These are phyloP conservation scores for Saposhnikovia divaricata DNA, from an alignment of 129 eudicot species.

Conservation along the genomic window DNA sequence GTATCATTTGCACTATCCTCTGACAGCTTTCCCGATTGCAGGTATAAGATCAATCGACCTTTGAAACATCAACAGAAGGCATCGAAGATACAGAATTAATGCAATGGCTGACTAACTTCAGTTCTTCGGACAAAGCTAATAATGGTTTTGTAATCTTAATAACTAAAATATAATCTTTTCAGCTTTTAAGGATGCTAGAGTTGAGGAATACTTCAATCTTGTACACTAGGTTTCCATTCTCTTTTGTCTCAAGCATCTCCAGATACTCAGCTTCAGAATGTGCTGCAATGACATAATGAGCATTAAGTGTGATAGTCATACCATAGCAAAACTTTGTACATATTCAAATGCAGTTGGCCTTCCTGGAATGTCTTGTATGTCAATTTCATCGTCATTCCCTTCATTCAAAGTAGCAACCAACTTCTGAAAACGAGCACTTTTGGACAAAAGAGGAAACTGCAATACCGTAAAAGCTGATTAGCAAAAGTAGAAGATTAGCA, in stretches of 20 bases:
- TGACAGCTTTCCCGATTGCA: constrained; percentile 61
- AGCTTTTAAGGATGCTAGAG: constrained; percentile 74
- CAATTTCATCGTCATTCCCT: too few relatives aligned
- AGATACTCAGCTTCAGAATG: constrained; percentile 93
- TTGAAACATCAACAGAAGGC: constrained; percentile 65
- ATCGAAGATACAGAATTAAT: constrained; percentile 64
- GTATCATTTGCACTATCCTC: constrained; percentile 55
- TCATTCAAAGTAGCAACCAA: too few relatives aligned
- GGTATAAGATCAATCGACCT: constrained; percentile 82
- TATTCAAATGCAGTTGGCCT: too few relatives aligned
- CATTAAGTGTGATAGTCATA: too few relatives aligned
- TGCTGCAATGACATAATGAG: constrained; percentile 58
- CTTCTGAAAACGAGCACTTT: too few relatives aligned
- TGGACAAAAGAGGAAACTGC: too few relatives aligned
- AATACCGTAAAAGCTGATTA: too few relatives aligned
- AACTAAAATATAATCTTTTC: constrained; percentile 94
- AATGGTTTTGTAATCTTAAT: constrained; percentile 54
- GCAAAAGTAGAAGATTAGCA: too few relatives aligned
- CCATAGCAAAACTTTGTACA: too few relatives aligned
- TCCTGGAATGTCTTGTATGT: too few relatives aligned
- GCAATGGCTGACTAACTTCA: constrained; percentile 62
- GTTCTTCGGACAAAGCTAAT: constrained; percentile 57
- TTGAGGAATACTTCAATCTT: constrained; percentile 79
- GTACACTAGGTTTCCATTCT: constrained; percentile 85
- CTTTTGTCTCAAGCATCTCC: constrained; percentile 57